Base-by-base conservation (phyloP, 352 stramenopile genomes). In the Phytophthora sansomeana region DNA sequence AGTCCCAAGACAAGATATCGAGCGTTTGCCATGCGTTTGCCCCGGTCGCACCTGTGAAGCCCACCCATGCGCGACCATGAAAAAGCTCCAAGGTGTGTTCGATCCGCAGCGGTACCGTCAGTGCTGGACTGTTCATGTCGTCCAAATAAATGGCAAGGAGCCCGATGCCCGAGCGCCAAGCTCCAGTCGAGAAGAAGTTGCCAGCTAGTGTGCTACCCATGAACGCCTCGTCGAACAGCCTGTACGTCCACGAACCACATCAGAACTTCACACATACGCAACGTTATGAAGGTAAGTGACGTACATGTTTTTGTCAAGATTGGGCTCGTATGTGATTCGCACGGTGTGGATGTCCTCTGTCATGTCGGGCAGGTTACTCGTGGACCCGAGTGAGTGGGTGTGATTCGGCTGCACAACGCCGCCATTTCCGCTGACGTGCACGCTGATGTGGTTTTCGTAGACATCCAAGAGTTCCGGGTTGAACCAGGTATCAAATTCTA, bases 401-500 rank as follows among this genome's bases (percentile, higher is more conserved):
- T 97, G 87, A 58, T 97, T 88, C 6, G 85, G 75, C n/a, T 76
- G 81, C 16, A 90, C 72, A 16, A 58, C 32, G 5, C 52, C 43
- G 16, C 51, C 58, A 13, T 64, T 70, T 7, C 75, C 80, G 35
- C 80, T 77, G 16, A 87, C 78, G 33, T 97, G 89, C 5, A 98
- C 80, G 58, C 84, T 92, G 21, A 98, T 77, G 74, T 98, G 95
- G 68, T 98, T 98, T 69, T 97, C 90, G 69, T 95, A 98, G 26
- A 74, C 75, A 44, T 98, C 94, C 13, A 84, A 50, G 51, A 91
- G 74, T 30, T 98, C 91, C 6, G 76, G 63, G 69, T 98, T 98
- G 75, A 89, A 97, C 80, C 86, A 97, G 10, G 91, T 98, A 67
- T 98, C 93, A 53, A 98, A 98, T 63, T 98, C 94, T 14, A 98